Percentiles rank a stretch among this genome's conserved stretches.
These are phyloP conservation scores for Glarea lozoyensis DNA, from an alignment of 495 filamentous ascomycete species.

Conservation along the genomic window DNA sequence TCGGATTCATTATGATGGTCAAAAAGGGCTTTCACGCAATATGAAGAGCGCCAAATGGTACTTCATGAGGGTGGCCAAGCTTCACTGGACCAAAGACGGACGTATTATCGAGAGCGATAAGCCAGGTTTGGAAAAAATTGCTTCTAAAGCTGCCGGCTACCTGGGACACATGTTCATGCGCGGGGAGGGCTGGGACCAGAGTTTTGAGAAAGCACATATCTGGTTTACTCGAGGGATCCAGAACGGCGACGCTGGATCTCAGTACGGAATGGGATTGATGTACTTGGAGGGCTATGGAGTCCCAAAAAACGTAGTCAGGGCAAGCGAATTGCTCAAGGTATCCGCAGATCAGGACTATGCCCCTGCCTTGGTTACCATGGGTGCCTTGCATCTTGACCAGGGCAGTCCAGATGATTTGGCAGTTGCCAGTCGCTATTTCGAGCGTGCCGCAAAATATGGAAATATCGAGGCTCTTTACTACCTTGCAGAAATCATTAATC, in stretches of 20 bases:
- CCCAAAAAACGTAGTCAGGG: conserved; percentile 59
- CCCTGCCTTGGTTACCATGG: conserved; percentile 74
- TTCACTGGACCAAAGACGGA: conserved; percentile 81
- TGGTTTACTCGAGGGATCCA: conserved; percentile 83
- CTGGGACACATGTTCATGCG: conserved; percentile 89
- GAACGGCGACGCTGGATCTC: conserved; percentile 76
- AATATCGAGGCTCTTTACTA: conserved; percentile 94
- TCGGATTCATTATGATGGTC: conserved; percentile 84
- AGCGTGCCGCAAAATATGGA: conserved; percentile 76
- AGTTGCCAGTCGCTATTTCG: conserved; percentile 79
- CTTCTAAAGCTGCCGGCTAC: conserved; percentile 83
- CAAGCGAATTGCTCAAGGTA: conserved; percentile 71
- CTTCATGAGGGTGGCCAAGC: conserved; percentile 71
- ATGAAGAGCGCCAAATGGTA: conserved; percentile 68
- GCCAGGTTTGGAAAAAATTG: conserved; percentile 63
- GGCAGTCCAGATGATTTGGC: conserved; percentile 54
- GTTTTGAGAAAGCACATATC: conserved; percentile 58
- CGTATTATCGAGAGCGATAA: conserved; percentile 45
- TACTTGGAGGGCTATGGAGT: conserved; percentile 80
- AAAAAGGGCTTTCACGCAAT: conserved; percentile 63
- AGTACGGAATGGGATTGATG: conserved; percentile 80
- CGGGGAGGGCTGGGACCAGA: conserved; percentile 81
- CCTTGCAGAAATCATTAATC: conserved; percentile 79
- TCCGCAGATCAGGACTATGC: conserved; percentile 80
- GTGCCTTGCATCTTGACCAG: conserved; percentile 84